These are phyloP conservation scores for Dryadomyces quercivorus DNA, from an alignment of 2,329 filamentous ascomycete species.

Conservation along the genomic window DNA sequence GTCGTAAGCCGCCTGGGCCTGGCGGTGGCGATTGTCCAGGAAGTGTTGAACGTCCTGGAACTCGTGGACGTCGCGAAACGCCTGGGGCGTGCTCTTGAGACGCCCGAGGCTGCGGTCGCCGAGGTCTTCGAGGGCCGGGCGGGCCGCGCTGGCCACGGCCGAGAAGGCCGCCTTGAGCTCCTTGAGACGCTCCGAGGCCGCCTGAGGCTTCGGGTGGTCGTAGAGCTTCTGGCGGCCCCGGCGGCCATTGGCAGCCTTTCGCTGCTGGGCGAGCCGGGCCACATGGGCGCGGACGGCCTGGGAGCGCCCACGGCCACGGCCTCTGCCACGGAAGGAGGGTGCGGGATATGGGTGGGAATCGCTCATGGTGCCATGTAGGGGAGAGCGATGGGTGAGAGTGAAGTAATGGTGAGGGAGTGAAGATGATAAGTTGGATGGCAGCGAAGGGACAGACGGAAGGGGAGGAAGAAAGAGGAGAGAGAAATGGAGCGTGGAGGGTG, in stretches of 20 bases:
- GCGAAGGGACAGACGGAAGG: background rate
- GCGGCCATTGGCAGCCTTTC: constrained; percentile 25
- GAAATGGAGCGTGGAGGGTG: background rate
- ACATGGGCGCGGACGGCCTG: constrained; percentile 14
- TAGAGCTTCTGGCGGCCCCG: constrained; percentile 45
- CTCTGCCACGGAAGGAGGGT: constrained; percentile 12
- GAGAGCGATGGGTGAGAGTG: background rate
- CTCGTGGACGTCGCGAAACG: constrained; percentile 40
- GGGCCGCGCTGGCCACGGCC: constrained; percentile 49
- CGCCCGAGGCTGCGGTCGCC: constrained; percentile 47
- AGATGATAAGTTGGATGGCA: background rate
- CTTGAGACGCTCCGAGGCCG: constrained; percentile 50
- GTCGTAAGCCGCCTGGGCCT: constrained; percentile 13
- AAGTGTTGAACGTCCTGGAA: constrained; percentile 37
- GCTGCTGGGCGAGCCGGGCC: constrained; percentile 17
- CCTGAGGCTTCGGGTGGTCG: constrained; percentile 40
- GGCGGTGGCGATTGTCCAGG: constrained; percentile 32
- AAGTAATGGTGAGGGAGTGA: too few relatives aligned
- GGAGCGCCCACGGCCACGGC: constrained; percentile 24
- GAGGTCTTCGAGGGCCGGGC: constrained; percentile 53
- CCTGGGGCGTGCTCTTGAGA: constrained; percentile 39
- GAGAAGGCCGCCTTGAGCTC: constrained; percentile 54
- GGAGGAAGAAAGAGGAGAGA: background rate
- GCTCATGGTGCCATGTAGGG: constrained; percentile 14
- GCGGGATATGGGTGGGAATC: constrained; percentile 7